These are phyloP conservation scores for Talinum fruticosum DNA, from an alignment of 148 eudicot genomes.

Conservation along the genomic window DNA sequence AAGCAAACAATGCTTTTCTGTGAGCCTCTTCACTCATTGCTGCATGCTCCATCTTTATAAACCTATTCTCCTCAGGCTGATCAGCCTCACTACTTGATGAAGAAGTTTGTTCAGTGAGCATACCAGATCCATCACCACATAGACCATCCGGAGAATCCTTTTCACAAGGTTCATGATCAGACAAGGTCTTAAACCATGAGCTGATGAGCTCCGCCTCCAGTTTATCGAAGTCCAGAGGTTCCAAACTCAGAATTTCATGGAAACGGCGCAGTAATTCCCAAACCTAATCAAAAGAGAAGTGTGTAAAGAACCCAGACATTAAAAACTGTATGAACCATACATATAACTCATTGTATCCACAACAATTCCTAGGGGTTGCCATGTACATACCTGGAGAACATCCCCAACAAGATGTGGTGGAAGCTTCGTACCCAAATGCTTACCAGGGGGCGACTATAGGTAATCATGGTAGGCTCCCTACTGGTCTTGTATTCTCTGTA, in stretches of 20 bases:
- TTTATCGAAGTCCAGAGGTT: conserved; percentile 36
- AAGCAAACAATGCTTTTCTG: conserved; percentile 25
- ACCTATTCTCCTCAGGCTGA: conserved; percentile 25
- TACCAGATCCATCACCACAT: conserved; percentile 30
- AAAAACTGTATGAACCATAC: neutral
- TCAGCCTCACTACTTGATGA: conserved; percentile 39
- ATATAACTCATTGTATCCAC: neutral
- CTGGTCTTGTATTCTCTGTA: conserved; percentile 28
- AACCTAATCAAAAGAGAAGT: conserved; percentile 32
- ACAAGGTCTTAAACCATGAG: conserved; percentile 38
- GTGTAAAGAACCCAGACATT: neutral
- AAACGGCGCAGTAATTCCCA: conserved; percentile 49
- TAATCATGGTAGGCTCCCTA: conserved; percentile 15
- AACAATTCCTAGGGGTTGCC: neutral
- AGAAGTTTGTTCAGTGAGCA: conserved; percentile 26
- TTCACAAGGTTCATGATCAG: conserved; percentile 25
- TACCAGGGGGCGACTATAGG: conserved; percentile 41
- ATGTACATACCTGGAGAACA: conserved; percentile 49
- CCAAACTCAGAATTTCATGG: conserved; percentile 42
- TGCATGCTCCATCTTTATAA: conserved; percentile 33
- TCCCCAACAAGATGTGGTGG: conserved; percentile 53
- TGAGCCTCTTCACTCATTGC: conserved; percentile 26
- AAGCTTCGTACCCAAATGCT: conserved; percentile 41
- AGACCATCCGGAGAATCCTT: conserved; percentile 20
- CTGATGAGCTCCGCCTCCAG: conserved; percentile 55